Evolutionary conservation across 257 asterid genomes (phyloP), one percentile per base, ranked within the genome.

Genomic region (Solanum chiquidenum): DNA sequence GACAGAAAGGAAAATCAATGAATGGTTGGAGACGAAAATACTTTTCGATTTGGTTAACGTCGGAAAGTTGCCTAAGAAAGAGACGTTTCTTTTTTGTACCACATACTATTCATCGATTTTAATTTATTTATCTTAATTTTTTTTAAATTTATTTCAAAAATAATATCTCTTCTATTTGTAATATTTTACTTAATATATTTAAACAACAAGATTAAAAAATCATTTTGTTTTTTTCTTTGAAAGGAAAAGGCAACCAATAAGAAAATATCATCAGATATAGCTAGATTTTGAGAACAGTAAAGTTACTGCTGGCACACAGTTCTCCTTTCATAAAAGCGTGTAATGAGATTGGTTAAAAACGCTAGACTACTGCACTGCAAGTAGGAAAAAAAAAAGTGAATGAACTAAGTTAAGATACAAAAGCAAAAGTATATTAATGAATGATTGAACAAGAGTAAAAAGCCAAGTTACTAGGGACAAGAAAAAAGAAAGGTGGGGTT

Each of bases 21-120:
- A 85, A 25, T 85, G 80, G 42, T 29, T 58, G 38, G 52, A 55
- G 62, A 76, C 34, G 42, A 38, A 74, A 40, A 66, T 87, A 88
- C 90, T 89, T 90, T 90, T 90, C 90, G 91, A 90, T 90, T 90
- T 89, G 88, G 91, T 83, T 90, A 90, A 90, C 92, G 91, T 90
- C 90, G 90, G 88, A 89, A 89, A 87, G 91, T 89, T 86, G 88
- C 74, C 89, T 83, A 87, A 85, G 91, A 90, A 87, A 90, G 87
- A 85, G 92, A 90, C 84, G 83, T 73, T 88, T 87, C 85, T 84
- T 71, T 72, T 46, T 66, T 7, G 25, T 58, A 20, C 25, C n/a
- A 55, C n/a, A 20, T 5, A 9, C 69, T 62, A 5, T 2, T 9
- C 14, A 2, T 62, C 7, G 12, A 9, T 62, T 62, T 23, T 62